These are phyloP conservation scores for Beta corolliflora DNA, from an alignment of 179 eudicot genomes.

Conservation along the genomic window DNA sequence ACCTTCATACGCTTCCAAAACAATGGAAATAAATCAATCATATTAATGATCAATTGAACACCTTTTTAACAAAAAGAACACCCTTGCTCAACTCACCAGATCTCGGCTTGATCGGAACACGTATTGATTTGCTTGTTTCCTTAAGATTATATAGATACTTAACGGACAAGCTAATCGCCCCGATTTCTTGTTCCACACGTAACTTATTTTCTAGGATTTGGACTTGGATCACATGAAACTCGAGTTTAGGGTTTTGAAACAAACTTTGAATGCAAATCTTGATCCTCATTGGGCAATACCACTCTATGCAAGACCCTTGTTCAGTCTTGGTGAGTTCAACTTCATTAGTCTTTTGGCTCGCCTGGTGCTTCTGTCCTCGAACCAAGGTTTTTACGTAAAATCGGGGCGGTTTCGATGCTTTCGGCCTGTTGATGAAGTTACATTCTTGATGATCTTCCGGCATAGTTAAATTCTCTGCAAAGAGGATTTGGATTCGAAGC, in stretches of 20 bases:
- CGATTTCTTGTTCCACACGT: constrained; percentile 1
- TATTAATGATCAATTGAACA: no score
- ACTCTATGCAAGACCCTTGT: not conserved
- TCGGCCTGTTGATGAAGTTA: not conserved
- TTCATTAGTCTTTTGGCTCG: not conserved
- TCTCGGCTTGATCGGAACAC: not conserved
- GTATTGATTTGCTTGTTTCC: not conserved
- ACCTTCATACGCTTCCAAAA: no score
- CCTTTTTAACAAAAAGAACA: not conserved
- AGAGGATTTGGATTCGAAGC: not conserved
- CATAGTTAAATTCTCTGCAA: not conserved
- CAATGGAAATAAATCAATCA: not conserved
- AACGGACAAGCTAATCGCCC: constrained; percentile 5
- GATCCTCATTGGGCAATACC: constrained; percentile 16
- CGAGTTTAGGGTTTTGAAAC: not conserved
- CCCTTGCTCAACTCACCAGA: not conserved
- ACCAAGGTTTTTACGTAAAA: constrained; percentile 5
- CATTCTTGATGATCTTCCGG: not conserved
- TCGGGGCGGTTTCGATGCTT: not conserved
- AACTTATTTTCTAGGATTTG: not conserved
- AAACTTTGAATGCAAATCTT: constrained; percentile 12
- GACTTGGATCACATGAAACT: constrained; percentile 21
- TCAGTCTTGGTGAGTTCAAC: not conserved
- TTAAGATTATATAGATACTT: not conserved
- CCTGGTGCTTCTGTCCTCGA: not conserved